These are phyloP conservation scores for Eutrema japonicum DNA, from an alignment of 345 rosid genomes.

Conservation along the genomic window DNA sequence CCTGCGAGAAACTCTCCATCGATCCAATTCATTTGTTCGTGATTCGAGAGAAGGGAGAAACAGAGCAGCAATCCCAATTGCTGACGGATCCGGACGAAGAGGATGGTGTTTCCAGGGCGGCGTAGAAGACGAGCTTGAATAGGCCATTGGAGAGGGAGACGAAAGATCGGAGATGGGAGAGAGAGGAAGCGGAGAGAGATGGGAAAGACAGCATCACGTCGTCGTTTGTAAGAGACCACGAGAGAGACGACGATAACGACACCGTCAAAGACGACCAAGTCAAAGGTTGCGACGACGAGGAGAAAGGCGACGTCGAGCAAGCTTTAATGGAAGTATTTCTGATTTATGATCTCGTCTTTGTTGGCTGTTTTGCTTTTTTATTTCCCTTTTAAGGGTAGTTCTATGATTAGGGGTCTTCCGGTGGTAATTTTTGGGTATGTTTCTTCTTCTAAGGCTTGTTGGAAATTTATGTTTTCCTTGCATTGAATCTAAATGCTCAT, in stretches of 20 bases:
- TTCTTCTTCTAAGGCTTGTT: neutral
- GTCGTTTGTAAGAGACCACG: conserved; percentile 57
- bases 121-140: conserved; percentile 62
- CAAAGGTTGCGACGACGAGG: conserved; percentile 39
- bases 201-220: conserved; percentile 70
- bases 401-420: neutral
- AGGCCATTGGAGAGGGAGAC: conserved; percentile 67
- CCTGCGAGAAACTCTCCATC: conserved; percentile 65
- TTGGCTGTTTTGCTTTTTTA: conserved; percentile 21
- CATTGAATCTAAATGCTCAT: neutral
- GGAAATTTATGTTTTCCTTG: neutral
- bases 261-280: conserved; percentile 43
- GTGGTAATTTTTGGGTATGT: neutral
- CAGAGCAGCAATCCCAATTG: conserved; percentile 75
- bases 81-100: conserved; percentile 30
- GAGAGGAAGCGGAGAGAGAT: conserved; percentile 58
- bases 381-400: neutral
- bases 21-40: conserved; percentile 53
- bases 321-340: conserved; percentile 68
- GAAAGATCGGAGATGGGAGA: conserved; percentile 65
- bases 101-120: neutral
- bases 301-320: conserved; percentile 49
- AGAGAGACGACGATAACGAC: conserved; percentile 50
- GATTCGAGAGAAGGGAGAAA: conserved; percentile 59
- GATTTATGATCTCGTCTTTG: conserved; percentile 29